Base-by-base conservation (phyloP, 2,329 filamentous ascomycete genomes). In the Ramichloridium luteum region DNA sequence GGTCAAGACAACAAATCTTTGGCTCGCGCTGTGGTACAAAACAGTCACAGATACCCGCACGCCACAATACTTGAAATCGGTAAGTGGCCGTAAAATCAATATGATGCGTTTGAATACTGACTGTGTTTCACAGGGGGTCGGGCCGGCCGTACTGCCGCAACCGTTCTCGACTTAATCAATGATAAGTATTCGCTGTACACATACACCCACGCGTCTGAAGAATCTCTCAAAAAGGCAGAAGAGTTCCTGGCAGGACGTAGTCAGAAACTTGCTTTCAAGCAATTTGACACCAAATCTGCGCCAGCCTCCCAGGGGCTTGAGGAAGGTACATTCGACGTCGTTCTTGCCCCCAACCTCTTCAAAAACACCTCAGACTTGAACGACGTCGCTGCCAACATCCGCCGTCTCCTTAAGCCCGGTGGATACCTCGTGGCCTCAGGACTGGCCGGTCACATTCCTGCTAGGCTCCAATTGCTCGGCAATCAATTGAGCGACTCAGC, bases 101-200 rank as follows among this genome's bases (percentile, higher is more conserved):
- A n/a, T n/a, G n/a, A n/a, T n/a, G n/a, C n/a, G n/a, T n/a, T n/a
- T n/a, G n/a, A n/a, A n/a, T n/a, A n/a, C n/a, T n/a, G n/a, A n/a
- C n/a, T n/a, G n/a, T n/a, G n/a, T n/a, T n/a, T n/a, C n/a, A n/a
- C n/a, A n/a, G n/a, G n/a, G n/a, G n/a, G n/a, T n/a, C n/a, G n/a
- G n/a, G n/a, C n/a, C n/a, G n/a, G n/a, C n/a, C n/a, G n/a, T n/a
- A n/a, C n/a, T n/a, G n/a, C n/a, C n/a, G n/a, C n/a, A n/a, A n/a
- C n/a, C n/a, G n/a, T n/a, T n/a, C n/a, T n/a, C n/a, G n/a, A n/a
- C n/a, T n/a, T n/a, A n/a, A n/a, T n/a, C n/a, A n/a, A n/a, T n/a
- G n/a, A n/a, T n/a, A n/a, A n/a, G n/a, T n/a, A n/a, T n/a, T n/a
- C 46, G 2, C 54, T 49, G 1, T 68, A 67, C 41, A 61, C 57